Base-by-base conservation (phyloP, 768 basidiomycete genomes). In the Pulveroboletus sp. region DNA sequence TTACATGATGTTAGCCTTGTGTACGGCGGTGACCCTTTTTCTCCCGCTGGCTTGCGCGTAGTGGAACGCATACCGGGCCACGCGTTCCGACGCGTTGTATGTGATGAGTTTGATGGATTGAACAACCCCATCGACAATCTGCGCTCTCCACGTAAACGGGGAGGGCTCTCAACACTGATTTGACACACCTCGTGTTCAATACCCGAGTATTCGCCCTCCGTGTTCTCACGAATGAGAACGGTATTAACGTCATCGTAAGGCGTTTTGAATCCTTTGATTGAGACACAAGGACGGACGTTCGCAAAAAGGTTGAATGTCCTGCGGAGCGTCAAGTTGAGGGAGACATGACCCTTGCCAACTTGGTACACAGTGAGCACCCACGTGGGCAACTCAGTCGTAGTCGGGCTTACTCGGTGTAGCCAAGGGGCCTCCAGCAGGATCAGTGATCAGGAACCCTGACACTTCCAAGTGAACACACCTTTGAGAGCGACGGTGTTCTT, bases 61-160 rank as follows among this genome's bases (percentile, higher is more conserved):
- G 72, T 96, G 81, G 81, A 99, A 99, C 6, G 96, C 96, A 66
- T 98, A 99, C 39, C 93, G 86, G 38, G 96, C 96, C 50, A 99
- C 96, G 45, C 96, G 92, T 70, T 97, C 93, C 5, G 96, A 98
- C 12, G 96, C 96, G 43, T 97, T 89, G 86, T 93, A 94, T 30
- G 96, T 99, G 65, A 99, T 99, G 47, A 99, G 83, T 72, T 99
- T 99, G 78, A 99, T 98, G 38, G 93, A 96, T 72, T 99, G 96
- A 34, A 99, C 96, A 48, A 99, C 96, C 55, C 96, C 96, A 53
- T 96, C 92, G 56, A 98, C 85, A 49, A 96, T 77, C 90, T 93
- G 51, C n/a, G 46, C 38, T 14, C 11, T 40, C 40, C 40, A 47
- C 54, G 45, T 54, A 56, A 68, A 51, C 22, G 23, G 24, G n/a